Base-by-base conservation (phyloP, 805 yeast species). In the Limtongia smithiae region DNA sequence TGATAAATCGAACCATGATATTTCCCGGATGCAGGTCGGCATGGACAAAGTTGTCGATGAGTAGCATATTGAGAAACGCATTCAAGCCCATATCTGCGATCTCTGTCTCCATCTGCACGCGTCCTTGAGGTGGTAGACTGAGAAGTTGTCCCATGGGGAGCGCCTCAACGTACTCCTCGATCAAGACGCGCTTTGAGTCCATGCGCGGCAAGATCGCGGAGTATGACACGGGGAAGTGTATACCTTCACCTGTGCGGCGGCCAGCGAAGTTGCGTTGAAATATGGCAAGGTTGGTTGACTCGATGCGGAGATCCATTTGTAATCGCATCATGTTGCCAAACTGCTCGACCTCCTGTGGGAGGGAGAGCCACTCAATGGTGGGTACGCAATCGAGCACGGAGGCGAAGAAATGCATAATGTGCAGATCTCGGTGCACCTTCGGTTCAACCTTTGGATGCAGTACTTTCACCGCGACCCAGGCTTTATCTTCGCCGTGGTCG, bases 1-100 rank as follows among this genome's bases (percentile, higher is more conserved):
- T 80, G 58, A 82, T 74, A 60, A 85, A 81, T 41, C 87, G 70
- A 7, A 87, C 78, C 73, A 89, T 79, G 62, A 93, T 86, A 65
- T 93, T 93, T 3, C 99, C 99, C 0, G 98, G 97, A 60, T 93
- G 99, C 51, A 93, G 72, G 69, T 93, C 99, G 0, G 97, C 91
- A 66, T 93, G 99, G 37, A 90, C 87, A 66, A 93, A 93, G 65
- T 93, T 90, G 69, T 93, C 95, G 46, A 91, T 68, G 44, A 93
- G 83, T 54, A 93, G 73, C 99, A 93, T 93, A 61, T 89, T 85
- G 55, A 93, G 71, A 60, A 93, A 93, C 3, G 97, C 85, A 65
- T 93, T 95, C 21, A 93, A 78, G 7, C 95, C 85, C 54, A 84
- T 83, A 61, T 85, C 89, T 62, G 90, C 81, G 36, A 87, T 73